Evolutionary conservation across 768 basidiomycete genomes (phyloP), one percentile per base, ranked within the genome.

Genomic region (Lyophyllum semitale): DNA sequence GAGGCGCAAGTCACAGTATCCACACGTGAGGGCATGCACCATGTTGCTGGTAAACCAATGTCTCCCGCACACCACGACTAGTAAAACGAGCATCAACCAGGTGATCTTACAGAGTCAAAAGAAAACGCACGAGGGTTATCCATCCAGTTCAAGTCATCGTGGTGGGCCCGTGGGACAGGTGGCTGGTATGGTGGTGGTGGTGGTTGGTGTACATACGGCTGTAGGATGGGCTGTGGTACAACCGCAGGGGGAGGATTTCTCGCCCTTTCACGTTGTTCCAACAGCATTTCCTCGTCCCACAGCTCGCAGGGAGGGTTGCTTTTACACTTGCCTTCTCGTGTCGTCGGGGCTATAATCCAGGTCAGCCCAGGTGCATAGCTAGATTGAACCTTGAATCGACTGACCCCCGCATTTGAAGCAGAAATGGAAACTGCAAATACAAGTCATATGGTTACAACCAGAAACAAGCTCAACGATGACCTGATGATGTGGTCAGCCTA

Each of bases 391-490:
- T 20, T 18, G 9, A 26, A 27, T 22, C 18, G 17, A 63, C 71
- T 49, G 38, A 74, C 74, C 66, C n/a, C 71, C 73, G 49, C 73
- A 75, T 58, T 69, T 70, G 62, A 73, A 76, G 58, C 77, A 77
- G 57, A 78, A 78, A 53, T 77, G 66, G 23, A 70, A 69, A 15
- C 71, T 68, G 62, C 75, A 76, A 37, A 68, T 58, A 60, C 75
- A 77, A 2, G 70, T 74, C 63, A 76, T 74, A 56, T 77, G 75
- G 61, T 73, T 73, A 56, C 74, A 76, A 0, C 75, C 76, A 44
- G 55, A 65, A 30, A 58, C 42, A 35, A 61, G 64, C 40, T 68
- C 67, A 15, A 68, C 63, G 27, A 68, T 66, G 6, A 62, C 63
- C 67, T 68, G 35, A 7, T 11, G 23, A 29, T 20, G 6, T 43